These are phyloP conservation scores for Desmodesmus armatus DNA, from an alignment of 139 green algal genomes.

Conservation along the genomic window DNA sequence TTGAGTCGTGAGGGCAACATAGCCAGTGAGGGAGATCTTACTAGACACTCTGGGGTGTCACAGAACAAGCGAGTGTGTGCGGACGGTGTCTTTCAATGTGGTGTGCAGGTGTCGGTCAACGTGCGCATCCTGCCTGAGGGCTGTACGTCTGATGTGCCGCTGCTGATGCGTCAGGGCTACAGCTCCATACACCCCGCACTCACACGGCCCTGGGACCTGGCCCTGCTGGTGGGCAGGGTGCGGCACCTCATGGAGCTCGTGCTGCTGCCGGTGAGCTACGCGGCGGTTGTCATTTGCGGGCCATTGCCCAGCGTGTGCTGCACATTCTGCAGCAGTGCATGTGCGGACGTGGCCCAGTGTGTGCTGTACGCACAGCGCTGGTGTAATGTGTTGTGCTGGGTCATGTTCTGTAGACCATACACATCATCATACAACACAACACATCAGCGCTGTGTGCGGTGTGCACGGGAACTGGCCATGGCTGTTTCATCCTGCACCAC, in stretches of 20 bases:
- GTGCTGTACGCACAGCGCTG: neutral
- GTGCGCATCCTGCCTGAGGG: conserved; percentile 30
- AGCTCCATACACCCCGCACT: conserved; percentile 12
- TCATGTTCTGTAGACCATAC: neutral
- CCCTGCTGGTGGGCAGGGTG: neutral
- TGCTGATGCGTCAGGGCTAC: neutral
- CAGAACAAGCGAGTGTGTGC: too few relatives aligned
- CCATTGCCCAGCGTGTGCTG: neutral
- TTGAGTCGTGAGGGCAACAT: too few relatives aligned
- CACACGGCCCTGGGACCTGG: conserved; percentile 29
- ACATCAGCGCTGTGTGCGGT: too few relatives aligned
- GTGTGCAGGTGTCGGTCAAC: conserved; percentile 5
- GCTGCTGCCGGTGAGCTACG: conserved; percentile 17
- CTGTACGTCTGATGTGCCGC: conserved; percentile 20
- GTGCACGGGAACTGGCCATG: too few relatives aligned
- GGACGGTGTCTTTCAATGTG: too few relatives aligned
- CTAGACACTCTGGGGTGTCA: too few relatives aligned
- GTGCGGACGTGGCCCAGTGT: neutral
- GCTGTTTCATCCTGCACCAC: too few relatives aligned
- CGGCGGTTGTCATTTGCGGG: neutral
- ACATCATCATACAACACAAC: neutral
- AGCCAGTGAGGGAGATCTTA: too few relatives aligned
- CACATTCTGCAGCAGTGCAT: neutral
- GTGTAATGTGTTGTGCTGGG: neutral
- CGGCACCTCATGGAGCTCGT: conserved; percentile 35